Conservation (phyloP, 805 yeast species). For the Starmerella powellii region DNA sequence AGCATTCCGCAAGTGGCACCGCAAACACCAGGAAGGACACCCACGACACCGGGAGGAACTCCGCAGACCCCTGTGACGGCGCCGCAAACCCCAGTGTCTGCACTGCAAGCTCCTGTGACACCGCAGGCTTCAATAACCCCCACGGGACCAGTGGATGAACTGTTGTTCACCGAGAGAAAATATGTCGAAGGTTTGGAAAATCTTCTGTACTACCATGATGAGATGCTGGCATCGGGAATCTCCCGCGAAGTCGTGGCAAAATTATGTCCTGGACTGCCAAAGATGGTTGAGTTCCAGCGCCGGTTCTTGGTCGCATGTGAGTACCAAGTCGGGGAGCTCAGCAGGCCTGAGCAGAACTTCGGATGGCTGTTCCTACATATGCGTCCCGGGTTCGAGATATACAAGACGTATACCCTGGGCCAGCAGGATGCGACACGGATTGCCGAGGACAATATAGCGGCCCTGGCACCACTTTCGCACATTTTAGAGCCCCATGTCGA, state of each 20-base stretch:
- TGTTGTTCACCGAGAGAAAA: slow-evolving; percentile 81
- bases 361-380: slow-evolving; percentile 84
- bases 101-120: too few relatives aligned
- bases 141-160: slow-evolving; percentile 66
- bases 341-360: slow-evolving; percentile 55
- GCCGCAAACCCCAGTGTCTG: too few relatives aligned
- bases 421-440: slow-evolving; percentile 79
- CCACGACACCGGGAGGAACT: slow-evolving; percentile 24
- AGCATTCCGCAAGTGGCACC: too few relatives aligned
- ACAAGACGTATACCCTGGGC: slow-evolving; percentile 90
- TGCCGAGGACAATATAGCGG: slow-evolving; percentile 48
- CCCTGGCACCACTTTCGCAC: slow-evolving; percentile 41
- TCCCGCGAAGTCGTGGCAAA: slow-evolving; percentile 68
- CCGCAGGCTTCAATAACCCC: slow-evolving; percentile 10
- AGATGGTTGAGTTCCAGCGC: slow-evolving; percentile 83
- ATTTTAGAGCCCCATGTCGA: slow-evolving; percentile 78
- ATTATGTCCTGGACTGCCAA: slow-evolving; percentile 73
- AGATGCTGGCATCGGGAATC: slow-evolving; percentile 53
- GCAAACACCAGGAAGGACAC: background rate
- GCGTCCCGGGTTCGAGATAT: slow-evolving; percentile 71
- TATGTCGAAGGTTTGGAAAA: slow-evolving; percentile 84
- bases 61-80: background rate
- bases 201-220: slow-evolving; percentile 53
- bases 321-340: slow-evolving; percentile 48
- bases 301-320: slow-evolving; percentile 80